Conservation (phyloP, 176 grass and related monocot genomes). For the Ensete ventricosum region DNA sequence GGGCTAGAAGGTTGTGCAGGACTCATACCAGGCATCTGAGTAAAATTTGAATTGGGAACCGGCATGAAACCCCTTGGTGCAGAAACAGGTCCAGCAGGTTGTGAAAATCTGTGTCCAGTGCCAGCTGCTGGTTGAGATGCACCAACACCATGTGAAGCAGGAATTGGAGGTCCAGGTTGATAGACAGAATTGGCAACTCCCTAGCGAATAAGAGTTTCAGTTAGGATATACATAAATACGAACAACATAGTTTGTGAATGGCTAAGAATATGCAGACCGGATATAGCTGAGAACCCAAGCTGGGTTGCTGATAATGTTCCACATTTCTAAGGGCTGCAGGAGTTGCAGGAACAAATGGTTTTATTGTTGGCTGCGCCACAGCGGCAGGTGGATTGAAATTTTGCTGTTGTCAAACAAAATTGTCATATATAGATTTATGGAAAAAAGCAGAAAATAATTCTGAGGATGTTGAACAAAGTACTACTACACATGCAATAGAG, state of each 20-base stretch:
- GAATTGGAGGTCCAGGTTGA: conserved; percentile 31
- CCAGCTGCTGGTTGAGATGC: conserved; percentile 30
- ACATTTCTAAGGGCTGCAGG: conserved; percentile 58
- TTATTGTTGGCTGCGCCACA: conserved; percentile 35
- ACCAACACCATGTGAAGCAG: conserved; percentile 23
- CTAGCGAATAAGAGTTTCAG: conserved; percentile 25
- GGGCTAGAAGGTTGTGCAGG: conserved; percentile 81
- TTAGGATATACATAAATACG: conserved; percentile 1
- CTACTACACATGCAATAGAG: neutral
- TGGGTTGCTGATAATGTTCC: conserved; percentile 85
- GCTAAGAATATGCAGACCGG: conserved; percentile 38
- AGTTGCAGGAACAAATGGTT: conserved; percentile 66
- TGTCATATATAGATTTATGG: too few species aligned
- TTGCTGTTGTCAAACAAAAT: conserved; percentile 27
- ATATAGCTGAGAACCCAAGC: conserved; percentile 83
- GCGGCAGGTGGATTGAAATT: conserved; percentile 29
- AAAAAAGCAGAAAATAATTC: neutral
- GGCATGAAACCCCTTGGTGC: conserved; percentile 36
- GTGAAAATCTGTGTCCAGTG: conserved; percentile 48
- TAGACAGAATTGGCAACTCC: conserved; percentile 30
- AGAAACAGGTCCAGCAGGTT: conserved; percentile 39
- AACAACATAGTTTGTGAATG: neutral
- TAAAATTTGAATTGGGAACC: conserved; percentile 11
- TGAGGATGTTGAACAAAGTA: neutral
- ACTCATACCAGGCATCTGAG: conserved; percentile 51